These are phyloP conservation scores for Calocera cornea DNA, from an alignment of 768 basidiomycete species.

Conservation along the genomic window DNA sequence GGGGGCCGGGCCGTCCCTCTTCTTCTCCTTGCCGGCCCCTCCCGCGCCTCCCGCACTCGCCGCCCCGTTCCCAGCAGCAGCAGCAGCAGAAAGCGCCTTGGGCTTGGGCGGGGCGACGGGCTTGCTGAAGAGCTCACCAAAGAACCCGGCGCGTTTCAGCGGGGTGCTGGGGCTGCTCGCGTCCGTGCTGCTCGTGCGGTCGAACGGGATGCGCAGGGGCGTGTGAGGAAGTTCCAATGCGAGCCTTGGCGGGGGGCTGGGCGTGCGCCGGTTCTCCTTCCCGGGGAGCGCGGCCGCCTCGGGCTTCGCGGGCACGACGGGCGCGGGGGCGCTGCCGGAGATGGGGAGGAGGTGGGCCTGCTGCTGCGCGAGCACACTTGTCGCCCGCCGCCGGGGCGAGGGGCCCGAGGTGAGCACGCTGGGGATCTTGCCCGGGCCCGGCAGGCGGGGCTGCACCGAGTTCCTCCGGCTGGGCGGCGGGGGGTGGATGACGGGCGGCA, in stretches of 20 bases:
- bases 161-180: not conserved
- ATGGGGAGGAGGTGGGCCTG: not conserved
- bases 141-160: not conserved
- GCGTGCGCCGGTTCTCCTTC: not conserved
- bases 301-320: not conserved
- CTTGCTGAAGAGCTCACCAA: not conserved
- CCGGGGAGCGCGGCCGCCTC: not conserved
- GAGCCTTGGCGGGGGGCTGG: not conserved
- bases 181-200: not conserved
- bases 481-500: not conserved
- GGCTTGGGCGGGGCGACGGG: not conserved
- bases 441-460: not conserved
- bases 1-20: not conserved
- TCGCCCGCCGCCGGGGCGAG: not conserved
- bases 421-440: not conserved
- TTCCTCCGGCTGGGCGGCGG: not conserved
- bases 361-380: not conserved
- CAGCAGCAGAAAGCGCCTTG: not conserved
- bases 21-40: not conserved
- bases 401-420: not conserved
- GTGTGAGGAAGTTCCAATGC: not conserved
- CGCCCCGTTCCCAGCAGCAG: not conserved
- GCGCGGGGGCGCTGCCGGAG: not conserved
- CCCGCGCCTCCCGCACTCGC: too few species aligned
- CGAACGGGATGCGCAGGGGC: not conserved